A percentile compares a stretch with the other conserved stretches of the same genome.
phyloP scores from a whole-genome alignment of 164 flowering plant genomes.

The Chimonanthus praecox region DNA sequence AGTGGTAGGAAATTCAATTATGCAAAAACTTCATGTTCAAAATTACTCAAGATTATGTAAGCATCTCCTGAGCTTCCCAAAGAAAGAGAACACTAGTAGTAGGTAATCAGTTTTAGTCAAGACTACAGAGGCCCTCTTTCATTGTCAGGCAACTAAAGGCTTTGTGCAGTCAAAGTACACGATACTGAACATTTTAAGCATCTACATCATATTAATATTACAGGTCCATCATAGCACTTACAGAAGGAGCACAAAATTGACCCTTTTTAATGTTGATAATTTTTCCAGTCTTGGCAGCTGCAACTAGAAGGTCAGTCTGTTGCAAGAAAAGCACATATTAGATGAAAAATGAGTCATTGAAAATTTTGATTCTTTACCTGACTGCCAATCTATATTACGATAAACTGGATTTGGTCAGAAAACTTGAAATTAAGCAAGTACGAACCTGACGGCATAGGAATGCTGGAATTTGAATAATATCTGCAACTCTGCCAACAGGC shows the following conservation, averaged over 20 bases:
- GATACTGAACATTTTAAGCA: background rate
- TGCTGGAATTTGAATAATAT: constrained; percentile 96
- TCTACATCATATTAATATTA: background rate
- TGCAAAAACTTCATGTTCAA: too few relatives aligned
- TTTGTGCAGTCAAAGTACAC: background rate
- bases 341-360: background rate
- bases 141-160: background rate
- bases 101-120: background rate
- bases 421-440: background rate
- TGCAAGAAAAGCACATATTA: constrained; percentile 13
- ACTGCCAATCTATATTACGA: background rate
- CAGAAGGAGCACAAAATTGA: constrained; percentile 94
- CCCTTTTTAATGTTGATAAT: constrained; percentile 95
- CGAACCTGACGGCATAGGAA: constrained; percentile 94
- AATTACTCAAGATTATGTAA: background rate
- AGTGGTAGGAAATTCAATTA: too few relatives aligned
- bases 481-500: constrained; percentile 86
- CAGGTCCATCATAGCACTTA: constrained; percentile 30
- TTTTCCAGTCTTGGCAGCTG: constrained; percentile 95
- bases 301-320: constrained; percentile 96
- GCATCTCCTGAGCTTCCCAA: background rate
- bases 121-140: background rate
- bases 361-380: background rate
- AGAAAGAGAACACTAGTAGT: background rate
- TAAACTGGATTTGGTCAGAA: background rate